Percentiles rank a stretch among this genome's conserved stretches.
phyloP scores from a whole-genome alignment of 208 protist genomes.

The Herpetomonas samuelpessoai region DNA sequence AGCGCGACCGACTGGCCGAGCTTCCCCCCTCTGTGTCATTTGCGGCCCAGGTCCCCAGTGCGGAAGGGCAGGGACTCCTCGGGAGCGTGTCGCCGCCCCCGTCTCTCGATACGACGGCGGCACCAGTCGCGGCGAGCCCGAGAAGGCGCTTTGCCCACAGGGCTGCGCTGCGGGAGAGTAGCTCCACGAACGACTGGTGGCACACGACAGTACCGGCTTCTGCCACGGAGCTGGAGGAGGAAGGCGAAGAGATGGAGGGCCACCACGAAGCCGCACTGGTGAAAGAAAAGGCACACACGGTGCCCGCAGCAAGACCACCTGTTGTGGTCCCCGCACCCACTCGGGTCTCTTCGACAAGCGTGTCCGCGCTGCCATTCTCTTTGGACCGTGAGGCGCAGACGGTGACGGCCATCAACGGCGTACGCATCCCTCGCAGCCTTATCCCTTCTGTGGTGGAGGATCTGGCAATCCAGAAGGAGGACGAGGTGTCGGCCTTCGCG shows the following conservation, averaged over 20 bases:
- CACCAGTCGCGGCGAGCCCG: neutral
- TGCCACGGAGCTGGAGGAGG: neutral
- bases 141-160: neutral
- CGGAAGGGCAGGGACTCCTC: too few relatives aligned
- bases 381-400: conserved; percentile 40
- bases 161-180: neutral
- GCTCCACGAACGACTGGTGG: neutral
- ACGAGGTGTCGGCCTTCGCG: conserved; percentile 69
- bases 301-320: too few relatives aligned
- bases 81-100: too few relatives aligned
- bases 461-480: conserved; percentile 54
- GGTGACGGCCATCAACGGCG: conserved; percentile 74
- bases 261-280: too few relatives aligned
- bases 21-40: conserved; percentile 4
- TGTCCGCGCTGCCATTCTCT: conserved; percentile 21
- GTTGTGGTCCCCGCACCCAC: too few relatives aligned
- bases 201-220: too few relatives aligned
- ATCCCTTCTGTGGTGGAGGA: conserved; percentile 54
- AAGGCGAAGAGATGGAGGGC: neutral
- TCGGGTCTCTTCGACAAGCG: neutral
- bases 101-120: too few relatives aligned
- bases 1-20: conserved; percentile 5
- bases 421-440: conserved; percentile 74
- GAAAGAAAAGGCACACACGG: neutral
- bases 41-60: neutral